phyloP scores from a whole-genome alignment of 768 basidiomycete genomes.

The Pisolithus microcarpus region DNA sequence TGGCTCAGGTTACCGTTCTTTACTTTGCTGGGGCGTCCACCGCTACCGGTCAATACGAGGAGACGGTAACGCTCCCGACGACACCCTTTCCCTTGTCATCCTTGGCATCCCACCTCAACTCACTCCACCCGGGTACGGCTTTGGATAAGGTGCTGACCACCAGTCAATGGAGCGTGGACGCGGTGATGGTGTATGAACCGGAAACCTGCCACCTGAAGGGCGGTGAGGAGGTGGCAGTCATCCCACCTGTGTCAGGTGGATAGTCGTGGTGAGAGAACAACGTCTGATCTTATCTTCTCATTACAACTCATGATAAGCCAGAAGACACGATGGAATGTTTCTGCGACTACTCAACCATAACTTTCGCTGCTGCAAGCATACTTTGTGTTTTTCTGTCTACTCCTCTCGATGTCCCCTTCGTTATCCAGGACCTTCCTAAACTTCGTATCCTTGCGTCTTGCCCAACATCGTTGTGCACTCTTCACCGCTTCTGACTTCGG shows the following conservation, averaged over 20 bases:
- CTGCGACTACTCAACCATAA: background rate
- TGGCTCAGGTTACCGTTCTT: slow-evolving; percentile 35
- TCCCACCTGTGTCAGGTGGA: slow-evolving; percentile 79
- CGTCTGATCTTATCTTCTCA: slow-evolving; percentile 1
- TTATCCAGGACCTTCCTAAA: no score
- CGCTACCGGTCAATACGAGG: slow-evolving; percentile 49
- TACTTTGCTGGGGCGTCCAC: slow-evolving; percentile 66
- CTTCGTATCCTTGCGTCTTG: no score
- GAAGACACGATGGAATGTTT: background rate
- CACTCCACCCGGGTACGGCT: slow-evolving; percentile 44
- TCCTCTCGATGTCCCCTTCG: background rate
- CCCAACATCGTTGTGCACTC: no score
- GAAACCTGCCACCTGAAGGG: slow-evolving; percentile 44
- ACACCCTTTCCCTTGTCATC: slow-evolving; percentile 43
- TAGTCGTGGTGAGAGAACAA: slow-evolving; percentile 19
- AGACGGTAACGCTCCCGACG: slow-evolving; percentile 46
- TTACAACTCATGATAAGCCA: background rate
- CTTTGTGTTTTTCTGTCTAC: slow-evolving; percentile 2
- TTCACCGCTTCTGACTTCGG: no score
- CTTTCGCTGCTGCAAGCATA: background rate
- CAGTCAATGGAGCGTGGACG: slow-evolving; percentile 75
- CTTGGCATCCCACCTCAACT: slow-evolving; percentile 44
- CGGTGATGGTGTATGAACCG: slow-evolving; percentile 67
- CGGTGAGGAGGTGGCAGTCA: slow-evolving; percentile 74
- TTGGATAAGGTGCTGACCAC: slow-evolving; percentile 49